Evolutionary conservation across 352 stramenopile species (phyloP).

Genomic region (Globisporangium mamillatum): DNA sequence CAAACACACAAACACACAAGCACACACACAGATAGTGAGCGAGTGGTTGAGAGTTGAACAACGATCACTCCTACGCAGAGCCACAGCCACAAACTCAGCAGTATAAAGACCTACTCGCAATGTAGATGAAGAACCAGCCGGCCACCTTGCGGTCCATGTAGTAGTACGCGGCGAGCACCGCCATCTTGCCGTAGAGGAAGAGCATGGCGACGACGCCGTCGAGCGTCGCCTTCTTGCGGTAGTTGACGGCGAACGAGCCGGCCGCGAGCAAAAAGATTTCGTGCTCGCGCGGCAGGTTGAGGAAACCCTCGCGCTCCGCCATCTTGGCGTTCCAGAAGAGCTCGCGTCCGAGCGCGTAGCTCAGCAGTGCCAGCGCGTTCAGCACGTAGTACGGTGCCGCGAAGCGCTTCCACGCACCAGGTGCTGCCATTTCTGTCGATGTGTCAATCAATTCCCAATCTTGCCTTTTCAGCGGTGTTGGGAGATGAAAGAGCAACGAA

Average conservation of each 20-base stretch:
- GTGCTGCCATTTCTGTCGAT: too few species aligned
- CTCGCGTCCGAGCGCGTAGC: constrained; percentile 54
- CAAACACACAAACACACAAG: background rate
- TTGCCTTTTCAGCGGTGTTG: too few species aligned
- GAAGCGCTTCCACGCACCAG: constrained; percentile 43
- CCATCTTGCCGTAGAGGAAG: constrained; percentile 69
- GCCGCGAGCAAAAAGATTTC: constrained; percentile 66
- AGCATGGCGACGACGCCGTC: constrained; percentile 65
- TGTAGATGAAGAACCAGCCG: constrained; percentile 60
- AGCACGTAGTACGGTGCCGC: constrained; percentile 70
- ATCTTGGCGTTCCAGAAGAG: constrained; percentile 38
- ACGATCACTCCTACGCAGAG: background rate
- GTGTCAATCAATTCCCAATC: too few species aligned
- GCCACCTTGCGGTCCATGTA: constrained; percentile 63
- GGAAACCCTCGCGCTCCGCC: constrained; percentile 50
- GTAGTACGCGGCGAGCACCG: constrained; percentile 57
- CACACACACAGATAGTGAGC: background rate
- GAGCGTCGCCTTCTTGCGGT: constrained; percentile 70
- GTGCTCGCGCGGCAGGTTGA: constrained; percentile 63
- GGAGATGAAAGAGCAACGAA: too few species aligned
- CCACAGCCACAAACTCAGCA: background rate
- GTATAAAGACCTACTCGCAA: constrained; percentile 33
- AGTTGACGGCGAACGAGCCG: constrained; percentile 61
- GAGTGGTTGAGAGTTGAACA: background rate
- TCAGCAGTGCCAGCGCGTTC: constrained; percentile 50